Conservation (phyloP, 2,329 filamentous ascomycete species). For the Huntiella savannae region DNA sequence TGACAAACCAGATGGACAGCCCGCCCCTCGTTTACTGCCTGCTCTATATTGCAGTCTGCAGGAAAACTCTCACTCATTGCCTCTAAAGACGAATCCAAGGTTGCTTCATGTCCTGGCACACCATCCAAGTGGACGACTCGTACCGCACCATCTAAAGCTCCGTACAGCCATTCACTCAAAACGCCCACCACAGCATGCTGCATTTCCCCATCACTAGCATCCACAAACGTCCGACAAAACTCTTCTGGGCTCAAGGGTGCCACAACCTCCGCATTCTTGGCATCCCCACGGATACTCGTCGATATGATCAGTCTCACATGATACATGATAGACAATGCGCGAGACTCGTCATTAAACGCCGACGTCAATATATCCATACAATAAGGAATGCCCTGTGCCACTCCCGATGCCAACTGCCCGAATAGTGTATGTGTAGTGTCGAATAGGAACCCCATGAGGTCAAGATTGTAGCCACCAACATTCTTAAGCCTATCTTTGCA, state of each 20-base stretch:
- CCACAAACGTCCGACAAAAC: slow-evolving; percentile 53
- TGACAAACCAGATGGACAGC: slow-evolving; percentile 43
- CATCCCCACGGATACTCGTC: slow-evolving; percentile 63
- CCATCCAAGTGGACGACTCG: slow-evolving; percentile 86
- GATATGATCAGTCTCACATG: slow-evolving; percentile 67
- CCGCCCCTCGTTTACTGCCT: slow-evolving; percentile 25
- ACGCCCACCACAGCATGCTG: slow-evolving; percentile 73
- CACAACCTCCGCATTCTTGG: slow-evolving; percentile 31
- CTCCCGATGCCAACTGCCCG: slow-evolving; percentile 33
- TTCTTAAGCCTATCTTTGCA: slow-evolving; percentile 52
- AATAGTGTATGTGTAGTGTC: slow-evolving; percentile 55
- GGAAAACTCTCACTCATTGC: slow-evolving; percentile 24
- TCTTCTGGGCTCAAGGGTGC: slow-evolving; percentile 27
- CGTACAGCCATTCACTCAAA: slow-evolving; percentile 59
- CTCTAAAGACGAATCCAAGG: too few relatives aligned
- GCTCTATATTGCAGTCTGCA: slow-evolving; percentile 29
- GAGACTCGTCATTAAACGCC: slow-evolving; percentile 53
- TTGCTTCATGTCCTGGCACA: slow-evolving; percentile 40
- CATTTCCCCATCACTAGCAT: slow-evolving; percentile 64
- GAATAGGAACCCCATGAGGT: slow-evolving; percentile 66
- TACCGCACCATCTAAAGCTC: slow-evolving; percentile 58
- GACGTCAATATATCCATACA: slow-evolving; percentile 31
- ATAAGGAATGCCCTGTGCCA: slow-evolving; percentile 21
- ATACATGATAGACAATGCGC: slow-evolving; percentile 63
- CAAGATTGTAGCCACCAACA: slow-evolving; percentile 50